These are phyloP conservation scores for Metarhizium anisopliae DNA, from an alignment of 2,329 filamentous ascomycete genomes.

Conservation along the genomic window DNA sequence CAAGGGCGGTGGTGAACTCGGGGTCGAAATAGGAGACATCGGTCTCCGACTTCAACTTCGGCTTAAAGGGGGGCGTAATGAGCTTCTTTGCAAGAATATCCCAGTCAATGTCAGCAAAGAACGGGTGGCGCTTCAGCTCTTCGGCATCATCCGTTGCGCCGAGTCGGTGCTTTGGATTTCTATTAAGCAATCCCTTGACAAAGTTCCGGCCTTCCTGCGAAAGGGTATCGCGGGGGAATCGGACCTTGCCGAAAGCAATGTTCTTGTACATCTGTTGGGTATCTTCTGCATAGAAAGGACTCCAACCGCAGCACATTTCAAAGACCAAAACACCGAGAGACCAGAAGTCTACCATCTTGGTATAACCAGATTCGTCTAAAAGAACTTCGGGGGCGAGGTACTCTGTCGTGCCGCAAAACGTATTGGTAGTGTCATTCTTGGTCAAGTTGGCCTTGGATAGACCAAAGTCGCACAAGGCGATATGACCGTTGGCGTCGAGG, in stretches of 20 bases:
- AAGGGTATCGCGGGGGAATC: slow-evolving; percentile 89
- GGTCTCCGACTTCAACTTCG: slow-evolving; percentile 88
- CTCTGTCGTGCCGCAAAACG: slow-evolving; percentile 96
- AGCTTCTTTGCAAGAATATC: slow-evolving; percentile 78
- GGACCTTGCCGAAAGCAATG: slow-evolving; percentile 96
- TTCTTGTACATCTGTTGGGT: slow-evolving; percentile 99
- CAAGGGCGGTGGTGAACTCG: slow-evolving; percentile 92
- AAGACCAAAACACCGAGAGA: slow-evolving; percentile 95
- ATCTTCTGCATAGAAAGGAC: slow-evolving; percentile 96
- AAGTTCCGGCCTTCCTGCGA: slow-evolving; percentile 95
- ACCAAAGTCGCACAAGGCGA: slow-evolving; percentile 95
- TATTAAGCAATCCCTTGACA: slow-evolving; percentile 92
- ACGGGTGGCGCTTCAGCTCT: slow-evolving; percentile 87
- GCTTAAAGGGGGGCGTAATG: slow-evolving; percentile 94
- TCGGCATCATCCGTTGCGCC: slow-evolving; percentile 87
- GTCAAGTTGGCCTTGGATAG: slow-evolving; percentile 95
- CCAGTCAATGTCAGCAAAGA: slow-evolving; percentile 95
- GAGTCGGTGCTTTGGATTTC: slow-evolving; percentile 91
- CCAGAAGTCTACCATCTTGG: slow-evolving; percentile 99
- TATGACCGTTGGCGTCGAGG: slow-evolving; percentile 93
- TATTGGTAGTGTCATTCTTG: slow-evolving; percentile 96
- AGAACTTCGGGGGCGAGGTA: slow-evolving; percentile 94
- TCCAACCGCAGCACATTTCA: slow-evolving; percentile 99
- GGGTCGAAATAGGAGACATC: slow-evolving; percentile 98
- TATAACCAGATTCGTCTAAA: slow-evolving; percentile 93